phyloP scores from a whole-genome alignment of 768 basidiomycete genomes.

The Kwoniella dejecticola region DNA sequence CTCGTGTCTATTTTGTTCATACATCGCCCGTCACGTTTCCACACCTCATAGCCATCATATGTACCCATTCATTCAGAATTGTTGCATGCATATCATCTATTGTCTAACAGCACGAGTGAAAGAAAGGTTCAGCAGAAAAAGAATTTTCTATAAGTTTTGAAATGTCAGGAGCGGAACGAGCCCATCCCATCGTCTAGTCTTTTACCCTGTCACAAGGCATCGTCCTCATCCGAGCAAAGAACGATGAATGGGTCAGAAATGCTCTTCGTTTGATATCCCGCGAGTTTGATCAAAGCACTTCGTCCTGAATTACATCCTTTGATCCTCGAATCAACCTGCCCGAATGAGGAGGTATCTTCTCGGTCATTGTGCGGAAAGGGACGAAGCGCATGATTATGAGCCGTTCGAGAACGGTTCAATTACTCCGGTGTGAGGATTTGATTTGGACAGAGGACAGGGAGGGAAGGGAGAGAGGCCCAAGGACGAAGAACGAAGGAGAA shows the following conservation, averaged over 20 bases:
- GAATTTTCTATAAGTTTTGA: no score
- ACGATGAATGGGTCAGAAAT: constrained; percentile 46
- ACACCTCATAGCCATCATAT: no score
- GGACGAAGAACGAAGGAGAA: no score
- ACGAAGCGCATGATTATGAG: no score
- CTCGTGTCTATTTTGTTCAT: no score
- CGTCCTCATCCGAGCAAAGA: not conserved
- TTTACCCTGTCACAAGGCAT: not conserved
- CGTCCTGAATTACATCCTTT: not conserved
- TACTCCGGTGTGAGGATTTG: not conserved
- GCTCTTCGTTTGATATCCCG: constrained; percentile 34
- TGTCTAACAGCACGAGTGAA: no score
- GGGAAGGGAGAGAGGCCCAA: no score
- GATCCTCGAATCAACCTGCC: not conserved
- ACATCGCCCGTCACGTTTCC: no score
- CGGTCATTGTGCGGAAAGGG: no score
- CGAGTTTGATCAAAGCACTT: not conserved
- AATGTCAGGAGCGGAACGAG: constrained; percentile 52
- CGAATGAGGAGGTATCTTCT: not conserved
- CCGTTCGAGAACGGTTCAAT: not conserved
- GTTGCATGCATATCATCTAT: no score
- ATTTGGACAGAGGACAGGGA: not conserved
- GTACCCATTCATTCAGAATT: no score
- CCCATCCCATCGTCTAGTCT: constrained; percentile 24
- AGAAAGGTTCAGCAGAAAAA: no score